Conservation (phyloP, 495 filamentous ascomycete genomes). For the Lepraria neglecta region DNA sequence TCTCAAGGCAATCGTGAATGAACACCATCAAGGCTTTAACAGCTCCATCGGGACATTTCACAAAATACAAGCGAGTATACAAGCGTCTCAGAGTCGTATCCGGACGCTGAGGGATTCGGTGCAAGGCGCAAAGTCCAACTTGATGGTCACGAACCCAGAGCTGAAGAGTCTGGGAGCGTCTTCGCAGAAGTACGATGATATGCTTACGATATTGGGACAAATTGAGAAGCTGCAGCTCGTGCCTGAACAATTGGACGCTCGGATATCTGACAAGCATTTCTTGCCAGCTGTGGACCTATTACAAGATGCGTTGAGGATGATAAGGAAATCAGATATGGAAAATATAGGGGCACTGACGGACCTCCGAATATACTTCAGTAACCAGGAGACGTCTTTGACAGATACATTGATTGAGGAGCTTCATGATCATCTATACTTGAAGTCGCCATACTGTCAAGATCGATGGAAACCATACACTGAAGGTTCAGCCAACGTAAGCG, state of each 20-base stretch:
- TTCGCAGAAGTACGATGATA: conserved; percentile 85
- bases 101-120: conserved; percentile 76
- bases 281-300: conserved; percentile 86
- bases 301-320: conserved; percentile 72
- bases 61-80: conserved; percentile 92
- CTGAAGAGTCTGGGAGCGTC: conserved; percentile 77
- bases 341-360: conserved; percentile 85
- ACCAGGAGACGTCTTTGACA: conserved; percentile 84
- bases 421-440: conserved; percentile 94
- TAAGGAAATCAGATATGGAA: conserved; percentile 83
- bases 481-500: conserved; percentile 14
- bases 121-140: conserved; percentile 69
- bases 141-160: conserved; percentile 84
- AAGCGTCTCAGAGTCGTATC: conserved; percentile 77
- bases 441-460: conserved; percentile 92
- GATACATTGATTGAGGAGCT: conserved; percentile 95
- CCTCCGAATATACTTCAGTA: conserved; percentile 77
- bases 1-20: conserved; percentile 90
- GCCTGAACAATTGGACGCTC: conserved; percentile 85
- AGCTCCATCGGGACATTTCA: conserved; percentile 98
- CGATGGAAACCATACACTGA: conserved; percentile 64
- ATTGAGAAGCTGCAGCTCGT: conserved; percentile 87
- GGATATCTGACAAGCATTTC: conserved; percentile 94
- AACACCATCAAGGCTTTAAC: conserved; percentile 98
- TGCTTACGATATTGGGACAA: conserved; percentile 74